These are phyloP conservation scores for Lactarius deliciosus DNA, from an alignment of 768 basidiomycete species.

Conservation along the genomic window DNA sequence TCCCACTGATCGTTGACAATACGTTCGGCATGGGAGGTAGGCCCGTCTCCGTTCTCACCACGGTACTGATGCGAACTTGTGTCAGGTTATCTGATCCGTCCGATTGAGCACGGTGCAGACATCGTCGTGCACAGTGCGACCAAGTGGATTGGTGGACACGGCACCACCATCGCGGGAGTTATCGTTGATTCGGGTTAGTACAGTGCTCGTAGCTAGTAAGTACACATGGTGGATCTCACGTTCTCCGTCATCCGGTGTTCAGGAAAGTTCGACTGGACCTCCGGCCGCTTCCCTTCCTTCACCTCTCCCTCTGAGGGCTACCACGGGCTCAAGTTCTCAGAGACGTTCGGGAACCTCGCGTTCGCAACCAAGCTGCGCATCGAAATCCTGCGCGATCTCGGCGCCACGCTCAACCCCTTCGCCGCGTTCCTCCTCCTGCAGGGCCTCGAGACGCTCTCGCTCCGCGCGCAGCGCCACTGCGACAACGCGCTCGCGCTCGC, in stretches of 20 bases:
- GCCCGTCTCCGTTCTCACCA: slow-evolving; percentile 1
- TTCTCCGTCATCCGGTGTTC: slow-evolving; percentile 10
- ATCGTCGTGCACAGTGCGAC: slow-evolving; percentile 80
- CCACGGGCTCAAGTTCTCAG: slow-evolving; percentile 65
- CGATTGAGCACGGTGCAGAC: slow-evolving; percentile 75
- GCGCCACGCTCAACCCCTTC: slow-evolving; percentile 67
- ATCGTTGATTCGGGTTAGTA: slow-evolving; percentile 65
- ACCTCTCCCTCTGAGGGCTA: slow-evolving; percentile 75
- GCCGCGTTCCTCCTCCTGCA: slow-evolving; percentile 71
- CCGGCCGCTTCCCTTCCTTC: slow-evolving; percentile 71
- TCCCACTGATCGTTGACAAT: slow-evolving; percentile 81
- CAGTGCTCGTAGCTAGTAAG: neutral
- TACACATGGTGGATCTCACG: neutral
- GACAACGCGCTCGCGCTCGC: slow-evolving; percentile 72
- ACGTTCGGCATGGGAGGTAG: slow-evolving; percentile 70
- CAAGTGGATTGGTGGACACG: slow-evolving; percentile 84
- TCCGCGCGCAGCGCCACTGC: slow-evolving; percentile 69
- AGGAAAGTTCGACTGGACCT: slow-evolving; percentile 76
- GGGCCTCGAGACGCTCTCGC: slow-evolving; percentile 73
- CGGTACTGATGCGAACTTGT: neutral
- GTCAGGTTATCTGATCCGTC: slow-evolving; percentile 57
- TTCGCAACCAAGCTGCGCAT: slow-evolving; percentile 66
- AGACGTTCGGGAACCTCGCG: slow-evolving; percentile 63
- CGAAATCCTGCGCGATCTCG: slow-evolving; percentile 65
- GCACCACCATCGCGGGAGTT: slow-evolving; percentile 76